Base-by-base conservation (phyloP, 148 eudicot genomes). In the Diospyros kaki region DNA sequence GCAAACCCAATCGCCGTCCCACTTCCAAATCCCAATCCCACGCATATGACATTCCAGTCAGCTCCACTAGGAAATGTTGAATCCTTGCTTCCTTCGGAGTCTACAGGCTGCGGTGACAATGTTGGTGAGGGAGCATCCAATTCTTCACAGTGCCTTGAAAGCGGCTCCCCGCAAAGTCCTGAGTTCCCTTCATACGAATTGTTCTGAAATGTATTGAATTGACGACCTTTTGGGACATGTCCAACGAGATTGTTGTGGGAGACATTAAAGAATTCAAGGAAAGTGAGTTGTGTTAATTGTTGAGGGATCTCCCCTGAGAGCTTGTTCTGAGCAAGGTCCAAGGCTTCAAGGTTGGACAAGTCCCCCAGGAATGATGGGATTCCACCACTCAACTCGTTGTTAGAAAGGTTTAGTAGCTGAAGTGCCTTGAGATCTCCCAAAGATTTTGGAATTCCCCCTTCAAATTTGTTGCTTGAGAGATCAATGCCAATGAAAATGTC, bases 281-380 rank as follows among this genome's bases (percentile, higher is more conserved):
- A 77, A 17, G 77, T 77, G 18, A 82, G 62, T 9, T 75, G 63
- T 38, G 71, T 14, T 4, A 82, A 63, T 52, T 46, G 67, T 6
- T 39, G 74, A 55, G 88, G 83, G 46, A 85, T 85, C 14, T 50
- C 51, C 7, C 88, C 84, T 2, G 82, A 68, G 51, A 85, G 78
- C 55, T 12, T 68, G 72, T 85, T 82, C 0, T 40, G 55, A 9
- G 88, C 82, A 40, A 82, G 78, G 62, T 85, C 88, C 8, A 85
- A 58, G 10, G 85, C 78, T 42, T 82, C 84, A 11, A 82, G 76
- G 28, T 80, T 28, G 8, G 38, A 64, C 2, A 81, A 69, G 71
- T 75, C 75, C 6, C 79, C 74, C 7, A 85, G 40, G 14, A 78
- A 82, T 3, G 63, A 9, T 45, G 85, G 82, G 3, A 85, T 77